These are phyloP conservation scores for Odontarrhena argentea DNA, from an alignment of 345 rosid species.

Conservation along the genomic window DNA sequence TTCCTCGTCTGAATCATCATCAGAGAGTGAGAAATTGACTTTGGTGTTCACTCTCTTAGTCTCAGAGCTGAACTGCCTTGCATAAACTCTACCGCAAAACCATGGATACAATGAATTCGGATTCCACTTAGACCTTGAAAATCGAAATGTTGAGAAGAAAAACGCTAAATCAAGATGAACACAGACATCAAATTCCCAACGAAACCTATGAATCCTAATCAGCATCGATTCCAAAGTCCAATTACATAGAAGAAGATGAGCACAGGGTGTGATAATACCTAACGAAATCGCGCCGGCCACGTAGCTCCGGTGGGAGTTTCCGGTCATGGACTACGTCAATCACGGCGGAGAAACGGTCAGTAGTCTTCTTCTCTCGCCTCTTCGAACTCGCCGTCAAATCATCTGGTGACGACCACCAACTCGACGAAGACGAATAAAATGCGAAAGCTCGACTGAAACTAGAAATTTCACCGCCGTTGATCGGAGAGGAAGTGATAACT, in stretches of 20 bases:
- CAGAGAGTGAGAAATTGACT: constrained; percentile 71
- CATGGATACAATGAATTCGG: constrained; percentile 15
- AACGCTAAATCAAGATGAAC: constrained; percentile 8
- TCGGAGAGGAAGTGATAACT: constrained; percentile 19
- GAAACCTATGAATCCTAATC: not conserved
- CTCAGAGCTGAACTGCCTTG: constrained; percentile 38
- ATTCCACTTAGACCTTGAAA: constrained; percentile 23
- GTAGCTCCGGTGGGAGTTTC: constrained; percentile 88
- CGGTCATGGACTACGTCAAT: constrained; percentile 79
- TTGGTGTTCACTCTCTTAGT: constrained; percentile 48
- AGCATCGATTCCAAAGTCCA: constrained; percentile 1
- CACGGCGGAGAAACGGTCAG: constrained; percentile 65
- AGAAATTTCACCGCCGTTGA: constrained; percentile 15
- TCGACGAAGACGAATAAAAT: constrained; percentile 46
- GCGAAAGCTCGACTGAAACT: constrained; percentile 42
- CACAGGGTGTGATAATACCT: constrained; percentile 43
- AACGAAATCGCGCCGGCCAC: constrained; percentile 74
- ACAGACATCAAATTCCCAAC: not conserved
- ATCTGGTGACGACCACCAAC: constrained; percentile 39
- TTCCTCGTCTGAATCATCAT: constrained; percentile 45
- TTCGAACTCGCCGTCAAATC: constrained; percentile 41
- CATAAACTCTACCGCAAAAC: constrained; percentile 20
- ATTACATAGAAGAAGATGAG: not conserved
- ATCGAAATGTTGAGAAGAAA: constrained; percentile 14
- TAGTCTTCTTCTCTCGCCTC: constrained; percentile 53